These are phyloP conservation scores for Dendrothele bispora DNA, from an alignment of 768 basidiomycete species.

Conservation along the genomic window DNA sequence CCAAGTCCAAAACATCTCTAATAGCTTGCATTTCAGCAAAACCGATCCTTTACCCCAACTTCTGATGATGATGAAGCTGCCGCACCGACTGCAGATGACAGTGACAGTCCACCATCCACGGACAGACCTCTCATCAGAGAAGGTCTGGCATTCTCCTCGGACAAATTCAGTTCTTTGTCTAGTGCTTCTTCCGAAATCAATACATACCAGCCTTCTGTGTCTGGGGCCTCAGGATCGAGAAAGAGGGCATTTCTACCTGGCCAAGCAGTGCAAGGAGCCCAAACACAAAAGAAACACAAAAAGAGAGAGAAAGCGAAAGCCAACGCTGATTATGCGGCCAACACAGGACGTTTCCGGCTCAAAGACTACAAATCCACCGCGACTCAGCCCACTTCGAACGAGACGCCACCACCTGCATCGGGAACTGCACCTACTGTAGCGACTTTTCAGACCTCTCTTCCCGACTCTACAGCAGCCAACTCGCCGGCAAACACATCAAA, in stretches of 20 bases:
- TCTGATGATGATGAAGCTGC: conserved; percentile 50
- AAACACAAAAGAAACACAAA: conserved; percentile 17
- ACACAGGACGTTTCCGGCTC: conserved; percentile 53
- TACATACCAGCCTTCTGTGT: conserved; percentile 42
- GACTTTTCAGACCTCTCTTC: not conserved
- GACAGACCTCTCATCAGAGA: conserved; percentile 57
- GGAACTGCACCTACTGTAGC: not conserved
- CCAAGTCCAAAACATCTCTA: no score
- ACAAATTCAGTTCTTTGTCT: conserved; percentile 21
- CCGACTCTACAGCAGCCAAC: not conserved
- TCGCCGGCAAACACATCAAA: not conserved
- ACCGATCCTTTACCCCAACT: conserved; percentile 50
- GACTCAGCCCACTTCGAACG: not conserved
- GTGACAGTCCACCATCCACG: conserved; percentile 49
- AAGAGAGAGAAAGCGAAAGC: conserved; percentile 33
- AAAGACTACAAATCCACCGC: conserved; percentile 20
- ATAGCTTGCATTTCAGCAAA: conserved; percentile 35
- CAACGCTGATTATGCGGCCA: conserved; percentile 40
- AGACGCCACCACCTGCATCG: not conserved
- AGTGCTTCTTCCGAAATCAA: conserved; percentile 30
- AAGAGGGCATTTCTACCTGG: conserved; percentile 53
- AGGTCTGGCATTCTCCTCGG: conserved; percentile 53
- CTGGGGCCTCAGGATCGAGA: conserved; percentile 16
- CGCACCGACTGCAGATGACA: conserved; percentile 37
- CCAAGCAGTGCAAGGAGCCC: conserved; percentile 33